A percentile compares a stretch with the other conserved stretches of the same genome.
phyloP scores from a whole-genome alignment of 345 rosid species.

The Geranium brycei region DNA sequence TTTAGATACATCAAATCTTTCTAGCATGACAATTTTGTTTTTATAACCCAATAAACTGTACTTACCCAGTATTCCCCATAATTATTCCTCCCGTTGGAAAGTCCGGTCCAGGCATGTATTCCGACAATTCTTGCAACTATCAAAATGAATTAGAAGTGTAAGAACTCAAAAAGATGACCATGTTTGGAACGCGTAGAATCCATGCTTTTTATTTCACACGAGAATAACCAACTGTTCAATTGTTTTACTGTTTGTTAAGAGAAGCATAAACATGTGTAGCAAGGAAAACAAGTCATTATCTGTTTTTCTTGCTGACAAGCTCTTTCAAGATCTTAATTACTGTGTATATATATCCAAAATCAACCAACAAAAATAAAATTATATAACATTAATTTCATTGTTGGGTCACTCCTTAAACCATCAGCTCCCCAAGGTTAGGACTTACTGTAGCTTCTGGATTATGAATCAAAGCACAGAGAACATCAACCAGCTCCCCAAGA shows the following conservation, averaged over 20 bases:
- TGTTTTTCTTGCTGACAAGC: too few species aligned
- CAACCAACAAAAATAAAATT: too few species aligned
- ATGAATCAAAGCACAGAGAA: constrained; percentile 61
- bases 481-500: constrained; percentile 77
- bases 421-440: neutral
- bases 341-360: too few species aligned
- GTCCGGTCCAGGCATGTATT: constrained; percentile 99
- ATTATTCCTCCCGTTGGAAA: constrained; percentile 96
- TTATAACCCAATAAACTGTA: neutral
- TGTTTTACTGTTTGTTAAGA: too few species aligned
- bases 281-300: too few species aligned
- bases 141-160: constrained; percentile 7
- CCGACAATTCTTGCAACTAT: constrained; percentile 90
- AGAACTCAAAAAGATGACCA: neutral
- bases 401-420: too few species aligned
- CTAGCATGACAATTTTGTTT: neutral
- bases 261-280: too few species aligned
- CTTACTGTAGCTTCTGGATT: constrained; percentile 72
- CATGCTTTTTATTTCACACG: too few species aligned
- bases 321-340: too few species aligned
- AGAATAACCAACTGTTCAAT: too few species aligned
- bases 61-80: constrained; percentile 92
- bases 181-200: too few species aligned
- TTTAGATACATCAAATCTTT: neutral
- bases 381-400: too few species aligned